Evolutionary conservation across 768 basidiomycete species (phyloP).

Genomic region (Hydnum rufescens): DNA sequence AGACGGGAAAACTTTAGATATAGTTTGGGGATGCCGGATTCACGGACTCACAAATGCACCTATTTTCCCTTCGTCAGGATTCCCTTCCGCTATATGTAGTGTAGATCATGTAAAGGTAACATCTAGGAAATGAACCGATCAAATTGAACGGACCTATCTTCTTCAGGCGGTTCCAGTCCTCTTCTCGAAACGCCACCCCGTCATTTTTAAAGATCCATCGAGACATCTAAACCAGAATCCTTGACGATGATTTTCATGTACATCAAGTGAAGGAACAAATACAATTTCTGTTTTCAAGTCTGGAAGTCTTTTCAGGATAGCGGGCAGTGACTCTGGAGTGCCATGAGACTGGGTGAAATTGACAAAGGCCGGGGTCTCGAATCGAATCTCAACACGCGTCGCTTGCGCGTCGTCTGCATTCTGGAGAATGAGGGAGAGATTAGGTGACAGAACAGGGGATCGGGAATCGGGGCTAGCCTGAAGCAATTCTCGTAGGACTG

Average conservation of each 20-base stretch:
- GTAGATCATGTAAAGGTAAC: slow-evolving; percentile 6
- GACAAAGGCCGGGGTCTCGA: slow-evolving; percentile 51
- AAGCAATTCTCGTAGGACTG: slow-evolving; percentile 62
- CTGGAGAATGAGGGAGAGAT: slow-evolving; percentile 18
- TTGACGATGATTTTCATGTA: slow-evolving; percentile 20
- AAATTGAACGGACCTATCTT: slow-evolving; percentile 43
- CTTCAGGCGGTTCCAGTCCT: slow-evolving; percentile 79
- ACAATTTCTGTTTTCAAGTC: slow-evolving; percentile 39
- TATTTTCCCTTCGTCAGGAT: slow-evolving; percentile 87
- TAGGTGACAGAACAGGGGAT: background rate
- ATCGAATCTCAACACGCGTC: slow-evolving; percentile 54
- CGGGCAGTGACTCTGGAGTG: background rate
- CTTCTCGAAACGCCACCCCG: slow-evolving; percentile 58
- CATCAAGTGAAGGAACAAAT: slow-evolving; percentile 20
- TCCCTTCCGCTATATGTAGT: slow-evolving; percentile 59
- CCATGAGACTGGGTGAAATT: background rate
- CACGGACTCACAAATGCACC: slow-evolving; percentile 53
- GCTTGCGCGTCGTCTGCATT: slow-evolving; percentile 88
- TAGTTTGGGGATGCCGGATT: background rate
- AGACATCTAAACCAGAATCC: slow-evolving; percentile 19
- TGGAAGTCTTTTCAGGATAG: slow-evolving; percentile 24
- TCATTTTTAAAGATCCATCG: slow-evolving; percentile 83
- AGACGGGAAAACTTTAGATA: no score
- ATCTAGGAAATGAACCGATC: slow-evolving; percentile 4
- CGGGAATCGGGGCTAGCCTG: background rate